Percentiles rank a stretch among this genome's conserved stretches.
Conservation (phyloP, 345 rosid species). For the Jatropha curcas region DNA sequence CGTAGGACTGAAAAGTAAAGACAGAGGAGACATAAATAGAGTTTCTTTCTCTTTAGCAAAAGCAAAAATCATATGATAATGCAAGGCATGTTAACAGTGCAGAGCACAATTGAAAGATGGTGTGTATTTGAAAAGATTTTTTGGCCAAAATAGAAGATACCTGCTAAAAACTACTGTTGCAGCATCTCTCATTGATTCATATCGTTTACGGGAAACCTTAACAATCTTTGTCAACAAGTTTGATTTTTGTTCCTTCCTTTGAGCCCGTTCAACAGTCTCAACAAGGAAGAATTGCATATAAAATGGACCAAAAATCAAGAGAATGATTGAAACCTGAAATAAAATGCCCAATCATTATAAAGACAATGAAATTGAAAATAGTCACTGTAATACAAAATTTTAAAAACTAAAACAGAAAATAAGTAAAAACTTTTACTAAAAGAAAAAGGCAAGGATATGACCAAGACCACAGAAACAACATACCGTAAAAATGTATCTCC, state of each 20-base stretch:
- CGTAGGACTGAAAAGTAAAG: slow-evolving; percentile 37
- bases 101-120: background rate
- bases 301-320: slow-evolving; percentile 41
- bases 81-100: background rate
- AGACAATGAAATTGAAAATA: background rate
- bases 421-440: background rate
- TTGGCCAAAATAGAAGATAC: slow-evolving; percentile 11
- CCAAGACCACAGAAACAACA: background rate
- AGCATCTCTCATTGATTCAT: slow-evolving; percentile 48
- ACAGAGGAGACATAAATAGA: background rate
- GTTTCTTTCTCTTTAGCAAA: background rate
- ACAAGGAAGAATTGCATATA: slow-evolving; percentile 48
- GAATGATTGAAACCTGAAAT: slow-evolving; percentile 48
- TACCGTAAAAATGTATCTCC: slow-evolving; percentile 46
- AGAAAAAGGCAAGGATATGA: too few relatives aligned
- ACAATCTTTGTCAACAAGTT: slow-evolving; percentile 28
- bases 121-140: background rate
- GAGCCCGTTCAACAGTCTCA: slow-evolving; percentile 38
- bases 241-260: slow-evolving; percentile 35
- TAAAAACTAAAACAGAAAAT: background rate
- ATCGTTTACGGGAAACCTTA: slow-evolving; percentile 32
- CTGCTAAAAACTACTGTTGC: slow-evolving; percentile 41
- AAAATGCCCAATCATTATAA: background rate
- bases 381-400: background rate
- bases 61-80: background rate